Conservation (phyloP, 2,329 filamentous ascomycete species). For the Arthrobotrys sinensis region DNA sequence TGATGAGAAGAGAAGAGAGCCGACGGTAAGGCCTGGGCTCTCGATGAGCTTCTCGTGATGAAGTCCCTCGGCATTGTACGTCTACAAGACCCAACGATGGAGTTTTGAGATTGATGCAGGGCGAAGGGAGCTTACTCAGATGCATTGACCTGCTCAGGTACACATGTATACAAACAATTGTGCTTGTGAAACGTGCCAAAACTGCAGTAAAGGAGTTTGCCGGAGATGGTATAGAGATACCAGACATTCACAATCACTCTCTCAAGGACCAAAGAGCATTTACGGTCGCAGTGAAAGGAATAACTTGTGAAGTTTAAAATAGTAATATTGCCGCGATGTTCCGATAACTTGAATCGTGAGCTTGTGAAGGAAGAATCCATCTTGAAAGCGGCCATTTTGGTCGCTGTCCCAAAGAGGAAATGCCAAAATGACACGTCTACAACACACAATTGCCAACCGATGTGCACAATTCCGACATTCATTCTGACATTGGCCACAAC, state of each 20-base stretch:
- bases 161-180: neutral
- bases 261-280: no score
- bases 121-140: neutral
- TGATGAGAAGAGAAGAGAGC: neutral
- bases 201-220: neutral
- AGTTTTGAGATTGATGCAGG: neutral
- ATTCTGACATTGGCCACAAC: no score
- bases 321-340: no score
- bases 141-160: neutral
- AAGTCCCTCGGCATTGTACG: no score
- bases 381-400: neutral
- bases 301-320: no score
- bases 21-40: neutral
- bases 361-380: no score
- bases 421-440: constrained; percentile 17
- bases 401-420: constrained; percentile 11
- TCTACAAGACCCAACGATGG: neutral
- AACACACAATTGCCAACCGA: neutral
- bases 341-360: no score
- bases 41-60: neutral
- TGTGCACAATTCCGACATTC: no score
- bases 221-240: no score
- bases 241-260: no score
- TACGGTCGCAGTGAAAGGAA: no score
- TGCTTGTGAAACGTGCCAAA: neutral